phyloP scores from a whole-genome alignment of 2,329 filamentous ascomycete genomes.

The Paradendryphiella salina region DNA sequence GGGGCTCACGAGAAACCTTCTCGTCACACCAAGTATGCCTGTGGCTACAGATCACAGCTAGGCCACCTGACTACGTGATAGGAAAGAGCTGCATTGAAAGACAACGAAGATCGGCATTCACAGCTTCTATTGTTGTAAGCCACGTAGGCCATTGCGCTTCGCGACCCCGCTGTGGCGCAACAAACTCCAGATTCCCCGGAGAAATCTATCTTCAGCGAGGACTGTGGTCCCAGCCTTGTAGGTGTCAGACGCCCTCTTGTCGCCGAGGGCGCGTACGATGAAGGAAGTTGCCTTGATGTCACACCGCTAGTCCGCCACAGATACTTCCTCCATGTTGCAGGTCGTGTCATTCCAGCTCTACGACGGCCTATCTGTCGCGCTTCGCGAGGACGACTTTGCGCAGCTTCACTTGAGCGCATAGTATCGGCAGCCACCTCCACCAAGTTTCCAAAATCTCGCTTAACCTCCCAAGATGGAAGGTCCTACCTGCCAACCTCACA shows the following conservation, averaged over 20 bases:
- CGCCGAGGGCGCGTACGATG: slow-evolving; percentile 4
- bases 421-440: slow-evolving; percentile 7
- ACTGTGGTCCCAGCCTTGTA: not conserved
- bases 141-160: slow-evolving; percentile 5
- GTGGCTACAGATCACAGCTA: slow-evolving; percentile 1
- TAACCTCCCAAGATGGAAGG: slow-evolving; percentile 6
- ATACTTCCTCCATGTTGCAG: not conserved
- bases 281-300: not conserved
- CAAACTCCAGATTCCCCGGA: not conserved
- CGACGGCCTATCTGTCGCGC: not conserved
- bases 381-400: not conserved
- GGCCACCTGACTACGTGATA: slow-evolving; percentile 9
- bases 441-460: slow-evolving; percentile 1
- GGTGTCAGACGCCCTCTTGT: not conserved
- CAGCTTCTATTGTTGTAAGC: slow-evolving; percentile 7
- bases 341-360: not conserved
- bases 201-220: slow-evolving; percentile 1
- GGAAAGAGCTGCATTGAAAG: slow-evolving; percentile 2
- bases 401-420: slow-evolving; percentile 6
- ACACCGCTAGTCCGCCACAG: slow-evolving; percentile 11
- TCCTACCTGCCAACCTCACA: slow-evolving; percentile 1
- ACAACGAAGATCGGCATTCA: slow-evolving; percentile 1
- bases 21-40: slow-evolving; percentile 7
- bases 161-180: slow-evolving; percentile 6
- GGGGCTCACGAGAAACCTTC: slow-evolving; percentile 18